These are phyloP conservation scores for Thelonectria olida DNA, from an alignment of 2,329 filamentous ascomycete species.

Conservation along the genomic window DNA sequence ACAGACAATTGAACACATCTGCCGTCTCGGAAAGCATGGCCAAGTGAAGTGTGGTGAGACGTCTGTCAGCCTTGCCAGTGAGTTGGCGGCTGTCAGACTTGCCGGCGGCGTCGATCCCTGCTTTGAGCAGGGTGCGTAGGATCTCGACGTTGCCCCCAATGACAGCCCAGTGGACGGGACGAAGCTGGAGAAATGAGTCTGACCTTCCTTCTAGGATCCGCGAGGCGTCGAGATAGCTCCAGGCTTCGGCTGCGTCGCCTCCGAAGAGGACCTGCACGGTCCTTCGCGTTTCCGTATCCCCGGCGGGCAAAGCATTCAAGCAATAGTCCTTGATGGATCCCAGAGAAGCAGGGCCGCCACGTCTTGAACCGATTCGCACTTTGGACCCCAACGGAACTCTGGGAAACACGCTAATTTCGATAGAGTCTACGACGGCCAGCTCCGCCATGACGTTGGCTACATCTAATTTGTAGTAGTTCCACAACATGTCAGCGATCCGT, in stretches of 20 bases:
- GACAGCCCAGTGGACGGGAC: slow-evolving; percentile 13
- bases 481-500: neutral
- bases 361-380: neutral
- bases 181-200: slow-evolving; percentile 8
- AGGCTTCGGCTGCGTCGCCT: neutral
- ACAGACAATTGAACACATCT: neutral
- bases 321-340: neutral
- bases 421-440: neutral
- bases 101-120: slow-evolving; percentile 5
- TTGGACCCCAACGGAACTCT: neutral
- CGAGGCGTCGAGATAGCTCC: neutral
- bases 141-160: slow-evolving; percentile 13
- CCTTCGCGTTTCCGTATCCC: neutral
- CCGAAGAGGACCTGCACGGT: neutral
- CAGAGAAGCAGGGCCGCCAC: neutral
- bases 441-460: neutral
- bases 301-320: neutral
- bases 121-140: slow-evolving; percentile 11
- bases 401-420: slow-evolving; percentile 4
- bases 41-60: neutral
- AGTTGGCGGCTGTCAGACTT: too few species aligned
- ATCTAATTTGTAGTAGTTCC: neutral
- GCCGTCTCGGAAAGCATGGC: neutral
- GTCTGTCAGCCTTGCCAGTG: neutral
- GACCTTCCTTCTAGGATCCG: neutral